Percentiles rank a stretch among this genome's conserved stretches.
phyloP scores from a whole-genome alignment of 768 basidiomycete genomes.

The Boletus pseudopeckii region DNA sequence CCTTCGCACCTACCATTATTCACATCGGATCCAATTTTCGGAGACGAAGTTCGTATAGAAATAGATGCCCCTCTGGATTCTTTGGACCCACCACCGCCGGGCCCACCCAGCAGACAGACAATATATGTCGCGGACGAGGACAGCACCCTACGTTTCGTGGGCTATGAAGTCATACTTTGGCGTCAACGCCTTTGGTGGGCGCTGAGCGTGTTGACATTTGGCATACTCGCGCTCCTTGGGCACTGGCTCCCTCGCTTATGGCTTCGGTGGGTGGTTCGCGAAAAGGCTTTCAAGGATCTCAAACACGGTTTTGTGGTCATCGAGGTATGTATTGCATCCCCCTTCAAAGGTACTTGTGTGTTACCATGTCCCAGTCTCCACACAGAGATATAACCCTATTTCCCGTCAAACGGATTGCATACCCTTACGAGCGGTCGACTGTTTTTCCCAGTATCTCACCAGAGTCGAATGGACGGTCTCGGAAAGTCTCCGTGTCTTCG shows the following conservation, averaged over 20 bases:
- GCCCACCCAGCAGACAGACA: slow-evolving; percentile 82
- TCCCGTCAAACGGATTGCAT: slow-evolving; percentile 61
- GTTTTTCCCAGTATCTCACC: slow-evolving; percentile 57
- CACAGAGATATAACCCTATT: slow-evolving; percentile 80
- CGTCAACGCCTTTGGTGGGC: slow-evolving; percentile 67
- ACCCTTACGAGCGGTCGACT: slow-evolving; percentile 76
- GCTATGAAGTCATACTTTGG: slow-evolving; percentile 68
- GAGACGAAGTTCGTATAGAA: slow-evolving; percentile 79
- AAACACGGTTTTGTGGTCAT: slow-evolving; percentile 77
- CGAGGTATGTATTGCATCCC: slow-evolving; percentile 58
- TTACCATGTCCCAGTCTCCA: slow-evolving; percentile 57
- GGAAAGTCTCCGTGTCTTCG: slow-evolving; percentile 20
- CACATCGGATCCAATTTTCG: slow-evolving; percentile 74
- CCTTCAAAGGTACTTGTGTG: slow-evolving; percentile 6
- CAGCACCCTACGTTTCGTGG: slow-evolving; percentile 79
- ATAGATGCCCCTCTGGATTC: slow-evolving; percentile 65
- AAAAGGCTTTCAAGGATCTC: slow-evolving; percentile 77
- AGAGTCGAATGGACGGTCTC: slow-evolving; percentile 28
- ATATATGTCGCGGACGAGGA: slow-evolving; percentile 90
- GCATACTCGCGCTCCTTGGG: slow-evolving; percentile 74
- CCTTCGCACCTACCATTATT: slow-evolving; percentile 62
- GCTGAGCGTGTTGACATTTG: slow-evolving; percentile 64
- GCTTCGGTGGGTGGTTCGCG: slow-evolving; percentile 82
- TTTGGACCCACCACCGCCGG: slow-evolving; percentile 69
- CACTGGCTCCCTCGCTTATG: slow-evolving; percentile 93